These are phyloP conservation scores for Sarocladium strictum DNA, from an alignment of 2,329 filamentous ascomycete genomes.

Conservation along the genomic window DNA sequence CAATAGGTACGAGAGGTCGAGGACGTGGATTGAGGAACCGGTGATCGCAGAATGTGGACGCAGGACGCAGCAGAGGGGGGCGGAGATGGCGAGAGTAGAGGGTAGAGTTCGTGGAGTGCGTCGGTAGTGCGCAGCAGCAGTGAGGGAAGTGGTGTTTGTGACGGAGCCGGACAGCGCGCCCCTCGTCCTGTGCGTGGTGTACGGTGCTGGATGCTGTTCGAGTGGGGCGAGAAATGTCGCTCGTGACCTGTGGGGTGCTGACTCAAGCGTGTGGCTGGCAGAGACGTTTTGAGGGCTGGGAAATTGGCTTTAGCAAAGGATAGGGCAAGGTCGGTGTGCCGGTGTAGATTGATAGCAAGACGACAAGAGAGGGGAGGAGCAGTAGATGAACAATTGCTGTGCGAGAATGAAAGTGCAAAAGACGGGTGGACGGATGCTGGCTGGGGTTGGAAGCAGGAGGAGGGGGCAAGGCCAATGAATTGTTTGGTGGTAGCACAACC, in stretches of 20 bases:
- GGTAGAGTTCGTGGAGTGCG: slow-evolving; percentile 9
- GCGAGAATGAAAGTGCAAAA: not conserved
- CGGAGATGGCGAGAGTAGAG: slow-evolving; percentile 8
- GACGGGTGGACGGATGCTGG: not conserved
- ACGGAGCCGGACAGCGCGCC: slow-evolving; percentile 9
- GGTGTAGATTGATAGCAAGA: not conserved
- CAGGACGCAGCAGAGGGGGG: slow-evolving; percentile 8
- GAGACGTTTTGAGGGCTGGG: slow-evolving; percentile 4
- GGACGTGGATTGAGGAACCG: not conserved
- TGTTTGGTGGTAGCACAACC: slow-evolving; percentile 4
- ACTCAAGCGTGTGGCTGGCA: slow-evolving; percentile 9
- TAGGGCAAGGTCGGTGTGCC: not conserved
- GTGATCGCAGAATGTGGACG: slow-evolving; percentile 8
- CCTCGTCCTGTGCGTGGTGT: slow-evolving; percentile 7
- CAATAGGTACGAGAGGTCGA: not conserved
- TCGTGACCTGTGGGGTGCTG: slow-evolving; percentile 11
- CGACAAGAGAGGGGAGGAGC: not conserved
- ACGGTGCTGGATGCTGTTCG: slow-evolving; percentile 6
- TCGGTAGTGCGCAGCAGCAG: slow-evolving; percentile 7
- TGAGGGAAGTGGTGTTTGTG: slow-evolving; percentile 9
- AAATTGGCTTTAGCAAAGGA: slow-evolving; percentile 8
- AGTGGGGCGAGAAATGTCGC: slow-evolving; percentile 9
- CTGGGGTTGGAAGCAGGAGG: not conserved
- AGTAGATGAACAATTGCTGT: not conserved
- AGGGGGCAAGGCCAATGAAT: slow-evolving; percentile 4